Base-by-base conservation (phyloP, 139 green algal genomes). In the Zygnema cylindricum region DNA sequence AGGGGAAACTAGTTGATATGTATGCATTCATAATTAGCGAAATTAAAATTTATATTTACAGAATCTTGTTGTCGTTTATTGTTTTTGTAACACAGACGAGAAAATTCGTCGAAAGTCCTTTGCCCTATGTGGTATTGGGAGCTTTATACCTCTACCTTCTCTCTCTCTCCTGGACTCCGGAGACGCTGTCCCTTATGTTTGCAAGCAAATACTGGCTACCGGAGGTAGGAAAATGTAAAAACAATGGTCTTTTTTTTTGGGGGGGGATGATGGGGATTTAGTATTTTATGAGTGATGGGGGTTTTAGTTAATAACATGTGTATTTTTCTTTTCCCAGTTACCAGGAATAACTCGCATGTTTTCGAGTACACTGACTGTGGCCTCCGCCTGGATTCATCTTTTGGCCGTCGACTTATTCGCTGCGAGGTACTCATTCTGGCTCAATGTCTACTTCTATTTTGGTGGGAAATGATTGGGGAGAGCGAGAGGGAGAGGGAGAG, bases 391-490 rank as follows among this genome's bases (percentile, higher is more conserved):
- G 95, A 73, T 97, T 55, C 95, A 98, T 89, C 93, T 98, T 38
- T 84, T 98, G 43, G 82, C 95, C 38, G 83, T 98, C 25, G 96
- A 98, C 85, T 92, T 98, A 22, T 94, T 95, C 43, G 92, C 95
- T n/a, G 96, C 95, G 2, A 92, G 94, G 94, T 91, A 30, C 75
- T 38, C 22, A 81, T 40, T 81, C 73, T 69, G 21, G 16, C n/a
- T n/a, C n/a, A n/a, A n/a, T n/a, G n/a, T n/a, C n/a, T n/a, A n/a
- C n/a, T n/a, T n/a, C n/a, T n/a, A n/a, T n/a, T n/a, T n/a, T n/a
- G n/a, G n/a, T n/a, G n/a, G n/a, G n/a, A n/a, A n/a, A n/a, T n/a
- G n/a, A n/a, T n/a, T n/a, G n/a, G n/a, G n/a, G n/a, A n/a, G n/a
- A n/a, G n/a, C n/a, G n/a, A n/a, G n/a, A n/a, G n/a, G n/a, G n/a